phyloP scores from a whole-genome alignment of 73 alveolate species.

The Effrenium voratum region DNA sequence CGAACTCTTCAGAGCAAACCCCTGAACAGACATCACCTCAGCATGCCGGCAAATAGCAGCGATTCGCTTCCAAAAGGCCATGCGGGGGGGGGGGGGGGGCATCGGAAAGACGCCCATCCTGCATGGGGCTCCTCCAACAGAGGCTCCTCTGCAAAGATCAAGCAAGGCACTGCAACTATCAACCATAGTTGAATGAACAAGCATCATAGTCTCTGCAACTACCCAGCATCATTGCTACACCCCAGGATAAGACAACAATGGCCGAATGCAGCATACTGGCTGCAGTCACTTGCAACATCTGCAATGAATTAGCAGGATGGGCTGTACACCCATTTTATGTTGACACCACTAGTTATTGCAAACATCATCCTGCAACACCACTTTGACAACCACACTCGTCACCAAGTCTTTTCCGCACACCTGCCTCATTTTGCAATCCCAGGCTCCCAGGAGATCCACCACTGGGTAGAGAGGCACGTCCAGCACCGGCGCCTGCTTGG shows the following conservation, averaged over 20 bases:
- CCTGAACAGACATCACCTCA: too few relatives aligned
- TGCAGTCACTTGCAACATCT: neutral
- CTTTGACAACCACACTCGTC: neutral
- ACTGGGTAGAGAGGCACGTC: constrained; percentile 77
- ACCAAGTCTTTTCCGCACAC: neutral
- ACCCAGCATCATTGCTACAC: too few relatives aligned
- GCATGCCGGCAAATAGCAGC: too few relatives aligned
- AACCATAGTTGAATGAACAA: too few relatives aligned
- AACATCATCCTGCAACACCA: neutral
- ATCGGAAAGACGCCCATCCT: too few relatives aligned
- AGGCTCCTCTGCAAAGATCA: too few relatives aligned
- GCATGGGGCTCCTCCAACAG: neutral
- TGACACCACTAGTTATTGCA: neutral
- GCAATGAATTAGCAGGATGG: neutral
- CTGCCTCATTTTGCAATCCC: neutral
- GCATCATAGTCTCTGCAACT: too few relatives aligned
- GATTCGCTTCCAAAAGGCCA: too few relatives aligned
- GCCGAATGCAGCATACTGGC: neutral
- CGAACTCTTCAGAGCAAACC: too few relatives aligned
- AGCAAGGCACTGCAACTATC: too few relatives aligned
- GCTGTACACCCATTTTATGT: neutral
- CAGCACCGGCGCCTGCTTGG: constrained; percentile 39
- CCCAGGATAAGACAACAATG: too few relatives aligned
- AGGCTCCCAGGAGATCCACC: constrained; percentile 53
- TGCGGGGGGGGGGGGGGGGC: too few relatives aligned